phyloP scores from a whole-genome alignment of 805 yeast genomes.

The Sugiyamaella mastotermitis region DNA sequence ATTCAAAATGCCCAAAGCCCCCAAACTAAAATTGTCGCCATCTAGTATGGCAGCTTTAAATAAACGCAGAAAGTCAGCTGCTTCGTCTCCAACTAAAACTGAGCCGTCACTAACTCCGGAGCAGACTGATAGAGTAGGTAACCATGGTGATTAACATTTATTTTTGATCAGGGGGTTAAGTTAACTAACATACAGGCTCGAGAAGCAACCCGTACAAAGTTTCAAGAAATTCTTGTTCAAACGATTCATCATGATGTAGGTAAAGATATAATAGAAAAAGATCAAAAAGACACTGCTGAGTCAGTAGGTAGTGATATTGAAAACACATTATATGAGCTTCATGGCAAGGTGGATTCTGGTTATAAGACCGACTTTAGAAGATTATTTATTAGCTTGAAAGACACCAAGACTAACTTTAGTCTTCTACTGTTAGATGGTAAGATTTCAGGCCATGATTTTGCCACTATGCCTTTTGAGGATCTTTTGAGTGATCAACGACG shows the following conservation, averaged over 20 bases:
- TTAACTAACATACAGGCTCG: slow-evolving; percentile 12
- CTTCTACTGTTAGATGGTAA: slow-evolving; percentile 23
- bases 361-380: slow-evolving; percentile 28
- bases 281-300: neutral
- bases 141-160: too few species aligned
- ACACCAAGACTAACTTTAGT: slow-evolving; percentile 20
- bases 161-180: neutral
- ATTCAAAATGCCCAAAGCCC: too few species aligned
- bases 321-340: slow-evolving; percentile 16
- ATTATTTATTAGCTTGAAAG: slow-evolving; percentile 24
- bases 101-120: too few species aligned
- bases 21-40: too few species aligned
- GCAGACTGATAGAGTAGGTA: too few species aligned
- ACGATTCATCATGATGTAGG: too few species aligned
- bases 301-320: slow-evolving; percentile 24
- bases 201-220: slow-evolving; percentile 10
- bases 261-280: too few species aligned
- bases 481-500: slow-evolving; percentile 24
- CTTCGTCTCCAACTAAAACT: too few species aligned
- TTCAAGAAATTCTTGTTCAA: slow-evolving; percentile 7
- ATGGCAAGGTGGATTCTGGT: slow-evolving; percentile 17
- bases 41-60: too few species aligned
- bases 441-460: slow-evolving; percentile 26
- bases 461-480: slow-evolving; percentile 25
- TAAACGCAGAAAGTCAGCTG: too few species aligned